A percentile compares a stretch with the other conserved stretches of the same genome.
phyloP scores from a whole-genome alignment of 2,329 filamentous ascomycete genomes.

The Thermochaetoides dissita region DNA sequence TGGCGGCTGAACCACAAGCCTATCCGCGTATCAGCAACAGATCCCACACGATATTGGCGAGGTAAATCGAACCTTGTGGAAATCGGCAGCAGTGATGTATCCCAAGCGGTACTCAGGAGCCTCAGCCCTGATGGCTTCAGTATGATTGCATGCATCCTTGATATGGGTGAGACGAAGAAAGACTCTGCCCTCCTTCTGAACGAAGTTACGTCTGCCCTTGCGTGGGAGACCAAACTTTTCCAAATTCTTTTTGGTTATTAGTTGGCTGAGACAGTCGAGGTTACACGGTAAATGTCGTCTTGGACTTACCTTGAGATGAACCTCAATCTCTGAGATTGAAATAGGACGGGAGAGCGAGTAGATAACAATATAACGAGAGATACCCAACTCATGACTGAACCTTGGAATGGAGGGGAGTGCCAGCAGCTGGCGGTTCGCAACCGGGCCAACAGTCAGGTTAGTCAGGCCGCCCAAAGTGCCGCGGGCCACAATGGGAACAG shows the following conservation, averaged over 20 bases:
- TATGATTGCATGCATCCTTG: constrained; percentile 40
- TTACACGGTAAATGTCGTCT: background rate
- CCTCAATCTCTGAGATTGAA: constrained; percentile 25
- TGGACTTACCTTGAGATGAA: constrained; percentile 30
- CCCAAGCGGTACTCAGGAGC: constrained; percentile 32
- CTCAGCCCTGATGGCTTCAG: constrained; percentile 30
- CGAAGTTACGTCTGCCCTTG: constrained; percentile 25
- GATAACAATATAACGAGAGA: constrained; percentile 33
- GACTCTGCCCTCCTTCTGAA: constrained; percentile 27
- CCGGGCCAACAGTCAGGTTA: constrained; percentile 5
- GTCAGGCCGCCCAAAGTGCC: constrained; percentile 10
- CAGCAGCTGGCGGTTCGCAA: constrained; percentile 12
- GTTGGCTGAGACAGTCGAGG: background rate
- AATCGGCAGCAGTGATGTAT: constrained; percentile 31
- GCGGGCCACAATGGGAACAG: constrained; percentile 14
- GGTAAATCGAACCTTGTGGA: constrained; percentile 20
- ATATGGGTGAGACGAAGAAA: constrained; percentile 47
- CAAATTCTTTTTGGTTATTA: constrained; percentile 24
- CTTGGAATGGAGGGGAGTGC: constrained; percentile 19
- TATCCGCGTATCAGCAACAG: constrained; percentile 5
- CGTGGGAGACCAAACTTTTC: constrained; percentile 22
- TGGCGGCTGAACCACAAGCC: constrained; percentile 18
- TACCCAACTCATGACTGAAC: constrained; percentile 31
- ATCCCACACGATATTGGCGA: background rate
- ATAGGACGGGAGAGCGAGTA: constrained; percentile 21